phyloP scores from a whole-genome alignment of 805 yeast species.

The Nakazawaea sp. region DNA sequence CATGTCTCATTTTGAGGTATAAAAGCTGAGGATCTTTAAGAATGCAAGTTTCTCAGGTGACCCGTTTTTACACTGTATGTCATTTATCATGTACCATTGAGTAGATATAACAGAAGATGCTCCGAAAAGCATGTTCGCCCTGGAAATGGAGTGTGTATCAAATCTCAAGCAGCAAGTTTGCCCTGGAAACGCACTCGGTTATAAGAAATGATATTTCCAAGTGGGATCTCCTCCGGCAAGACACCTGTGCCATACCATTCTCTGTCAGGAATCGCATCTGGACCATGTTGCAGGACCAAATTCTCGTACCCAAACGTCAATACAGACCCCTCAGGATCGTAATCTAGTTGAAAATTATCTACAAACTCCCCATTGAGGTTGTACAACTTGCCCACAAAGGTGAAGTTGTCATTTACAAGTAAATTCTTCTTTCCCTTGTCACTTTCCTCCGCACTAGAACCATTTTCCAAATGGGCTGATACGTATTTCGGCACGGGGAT shows the following conservation, averaged over 20 bases:
- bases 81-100: no score
- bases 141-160: no score
- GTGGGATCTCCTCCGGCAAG: neutral
- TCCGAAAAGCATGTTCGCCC: no score
- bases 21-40: no score
- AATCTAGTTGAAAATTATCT: conserved; percentile 3
- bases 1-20: no score
- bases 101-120: no score
- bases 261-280: neutral
- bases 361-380: conserved; percentile 6
- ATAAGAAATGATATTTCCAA: conserved; percentile 9
- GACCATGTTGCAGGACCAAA: no score
- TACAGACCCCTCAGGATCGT: neutral
- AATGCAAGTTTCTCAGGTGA: no score
- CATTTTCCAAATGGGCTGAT: neutral
- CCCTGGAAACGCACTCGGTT: conserved; percentile 6
- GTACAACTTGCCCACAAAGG: conserved; percentile 6
- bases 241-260: conserved; percentile 10
- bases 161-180: no score
- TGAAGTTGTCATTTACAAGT: conserved; percentile 1
- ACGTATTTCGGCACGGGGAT: conserved; percentile 3
- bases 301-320: conserved; percentile 7
- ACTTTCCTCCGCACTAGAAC: neutral
- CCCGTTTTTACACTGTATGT: no score
- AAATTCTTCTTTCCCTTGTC: no score